These are phyloP conservation scores for Schwanniomyces etchellsii DNA, from an alignment of 1,139 yeast genomes.

Conservation along the genomic window DNA sequence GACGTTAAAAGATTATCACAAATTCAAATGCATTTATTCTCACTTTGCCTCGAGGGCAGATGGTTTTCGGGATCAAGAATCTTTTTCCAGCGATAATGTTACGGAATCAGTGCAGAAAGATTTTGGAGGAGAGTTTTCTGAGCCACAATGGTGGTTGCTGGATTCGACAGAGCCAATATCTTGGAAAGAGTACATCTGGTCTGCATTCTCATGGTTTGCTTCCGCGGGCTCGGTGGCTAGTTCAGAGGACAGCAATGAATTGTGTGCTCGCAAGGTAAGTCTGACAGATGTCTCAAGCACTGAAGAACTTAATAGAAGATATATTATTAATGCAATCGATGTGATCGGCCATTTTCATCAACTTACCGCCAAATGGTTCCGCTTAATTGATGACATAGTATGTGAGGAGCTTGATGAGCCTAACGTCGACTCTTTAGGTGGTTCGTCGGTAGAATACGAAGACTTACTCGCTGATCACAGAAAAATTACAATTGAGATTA, in stretches of 20 bases:
- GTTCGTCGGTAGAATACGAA: neutral
- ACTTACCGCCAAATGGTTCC: constrained; percentile 42
- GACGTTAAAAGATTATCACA: constrained; percentile 32
- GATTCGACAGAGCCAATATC: constrained; percentile 48
- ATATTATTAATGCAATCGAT: constrained; percentile 21
- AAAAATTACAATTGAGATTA: constrained; percentile 32
- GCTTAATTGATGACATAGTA: constrained; percentile 31
- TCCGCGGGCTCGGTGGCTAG: constrained; percentile 61
- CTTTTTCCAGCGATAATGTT: neutral
- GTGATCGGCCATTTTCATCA: constrained; percentile 54
- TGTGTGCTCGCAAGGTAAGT: neutral
- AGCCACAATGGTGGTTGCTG: constrained; percentile 41
- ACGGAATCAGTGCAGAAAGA: neutral
- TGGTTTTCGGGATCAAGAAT: constrained; percentile 11
- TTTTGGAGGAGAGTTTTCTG: constrained; percentile 9
- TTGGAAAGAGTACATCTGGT: constrained; percentile 64
- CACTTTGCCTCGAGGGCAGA: too few species aligned
- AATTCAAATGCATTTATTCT: constrained; percentile 27
- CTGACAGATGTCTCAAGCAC: constrained; percentile 5
- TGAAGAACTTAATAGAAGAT: constrained; percentile 4
- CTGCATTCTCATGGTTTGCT: constrained; percentile 80
- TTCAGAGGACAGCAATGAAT: constrained; percentile 3
- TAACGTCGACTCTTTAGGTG: constrained; percentile 2
- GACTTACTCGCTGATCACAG: neutral
- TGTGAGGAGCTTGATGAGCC: constrained; percentile 21